Conservation (phyloP, 2,329 filamentous ascomycete species). For the Dichotomopilus funicola region DNA sequence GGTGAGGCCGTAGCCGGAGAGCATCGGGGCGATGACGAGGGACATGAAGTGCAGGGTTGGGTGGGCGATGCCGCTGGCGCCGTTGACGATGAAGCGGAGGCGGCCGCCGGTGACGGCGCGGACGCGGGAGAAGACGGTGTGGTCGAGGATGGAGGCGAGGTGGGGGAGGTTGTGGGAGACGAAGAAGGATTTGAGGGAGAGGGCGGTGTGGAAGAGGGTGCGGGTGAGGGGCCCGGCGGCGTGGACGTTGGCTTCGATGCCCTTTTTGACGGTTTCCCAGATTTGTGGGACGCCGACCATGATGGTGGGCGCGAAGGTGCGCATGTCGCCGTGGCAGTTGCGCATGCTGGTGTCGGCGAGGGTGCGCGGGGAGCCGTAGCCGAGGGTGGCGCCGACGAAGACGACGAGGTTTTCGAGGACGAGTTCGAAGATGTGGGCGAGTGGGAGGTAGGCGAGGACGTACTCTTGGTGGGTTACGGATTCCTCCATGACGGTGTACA, state of each 20-base stretch:
- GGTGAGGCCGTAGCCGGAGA: slow-evolving; percentile 87
- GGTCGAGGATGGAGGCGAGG: slow-evolving; percentile 60
- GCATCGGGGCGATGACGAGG: slow-evolving; percentile 88
- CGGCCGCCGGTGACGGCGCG: slow-evolving; percentile 83
- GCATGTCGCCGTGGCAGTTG: slow-evolving; percentile 90
- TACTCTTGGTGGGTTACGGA: slow-evolving; percentile 72
- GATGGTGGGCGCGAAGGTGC: slow-evolving; percentile 81
- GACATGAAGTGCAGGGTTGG: slow-evolving; percentile 88
- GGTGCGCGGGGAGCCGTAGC: slow-evolving; percentile 87
- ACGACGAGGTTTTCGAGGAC: slow-evolving; percentile 88
- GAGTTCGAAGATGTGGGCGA: slow-evolving; percentile 95
- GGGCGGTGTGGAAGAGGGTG: slow-evolving; percentile 69
- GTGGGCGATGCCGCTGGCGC: slow-evolving; percentile 81
- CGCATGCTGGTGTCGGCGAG: slow-evolving; percentile 78
- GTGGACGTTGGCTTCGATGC: slow-evolving; percentile 74
- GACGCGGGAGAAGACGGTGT: slow-evolving; percentile 83
- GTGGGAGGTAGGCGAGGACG: slow-evolving; percentile 83
- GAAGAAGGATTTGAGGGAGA: slow-evolving; percentile 53
- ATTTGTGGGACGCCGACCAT: slow-evolving; percentile 93
- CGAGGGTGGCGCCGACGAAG: slow-evolving; percentile 84
- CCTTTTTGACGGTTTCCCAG: slow-evolving; percentile 97
- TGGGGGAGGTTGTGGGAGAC: slow-evolving; percentile 56
- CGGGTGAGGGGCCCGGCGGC: slow-evolving; percentile 61
- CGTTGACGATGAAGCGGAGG: slow-evolving; percentile 87
- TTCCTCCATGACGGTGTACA: slow-evolving; percentile 69